These are phyloP conservation scores for Tardiomyces digboiensis DNA, from an alignment of 1,139 yeast species.

Conservation along the genomic window DNA sequence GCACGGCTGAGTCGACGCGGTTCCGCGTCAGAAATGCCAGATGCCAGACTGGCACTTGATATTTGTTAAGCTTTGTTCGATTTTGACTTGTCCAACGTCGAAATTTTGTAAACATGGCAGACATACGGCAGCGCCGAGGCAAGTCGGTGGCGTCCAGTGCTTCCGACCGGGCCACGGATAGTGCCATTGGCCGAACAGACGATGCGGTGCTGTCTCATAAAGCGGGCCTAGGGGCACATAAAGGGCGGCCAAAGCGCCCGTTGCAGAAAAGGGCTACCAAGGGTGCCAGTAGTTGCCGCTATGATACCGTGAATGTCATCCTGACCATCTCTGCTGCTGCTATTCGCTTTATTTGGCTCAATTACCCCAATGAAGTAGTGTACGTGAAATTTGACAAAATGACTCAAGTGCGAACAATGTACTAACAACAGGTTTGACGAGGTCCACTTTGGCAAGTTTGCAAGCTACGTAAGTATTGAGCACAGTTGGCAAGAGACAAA, in stretches of 20 bases:
- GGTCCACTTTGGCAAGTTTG: constrained; percentile 96
- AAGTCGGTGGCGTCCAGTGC: neutral
- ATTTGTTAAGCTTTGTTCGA: too few species aligned
- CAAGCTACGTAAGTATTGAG: constrained; percentile 41
- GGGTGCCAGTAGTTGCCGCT: neutral
- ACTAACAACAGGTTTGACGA: constrained; percentile 57
- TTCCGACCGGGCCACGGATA: too few species aligned
- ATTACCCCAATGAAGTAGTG: constrained; percentile 79
- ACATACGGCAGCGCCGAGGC: neutral
- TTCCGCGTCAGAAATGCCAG: too few species aligned
- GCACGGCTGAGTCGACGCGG: too few species aligned
- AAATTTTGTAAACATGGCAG: too few species aligned
- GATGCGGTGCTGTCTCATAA: neutral
- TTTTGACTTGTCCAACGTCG: too few species aligned
- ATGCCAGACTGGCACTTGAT: too few species aligned
- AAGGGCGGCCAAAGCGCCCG: neutral
- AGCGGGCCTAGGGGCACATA: too few species aligned
- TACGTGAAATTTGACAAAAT: constrained; percentile 3
- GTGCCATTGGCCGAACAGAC: neutral
- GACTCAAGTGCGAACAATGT: neutral
- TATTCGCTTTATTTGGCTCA: constrained; percentile 62
- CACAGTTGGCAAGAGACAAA: too few species aligned
- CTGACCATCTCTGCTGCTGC: constrained; percentile 59
- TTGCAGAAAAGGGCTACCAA: too few species aligned
- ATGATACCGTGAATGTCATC: constrained; percentile 11